phyloP scores from a whole-genome alignment of 805 yeast species.

The Saccharomycopsis sp. region DNA sequence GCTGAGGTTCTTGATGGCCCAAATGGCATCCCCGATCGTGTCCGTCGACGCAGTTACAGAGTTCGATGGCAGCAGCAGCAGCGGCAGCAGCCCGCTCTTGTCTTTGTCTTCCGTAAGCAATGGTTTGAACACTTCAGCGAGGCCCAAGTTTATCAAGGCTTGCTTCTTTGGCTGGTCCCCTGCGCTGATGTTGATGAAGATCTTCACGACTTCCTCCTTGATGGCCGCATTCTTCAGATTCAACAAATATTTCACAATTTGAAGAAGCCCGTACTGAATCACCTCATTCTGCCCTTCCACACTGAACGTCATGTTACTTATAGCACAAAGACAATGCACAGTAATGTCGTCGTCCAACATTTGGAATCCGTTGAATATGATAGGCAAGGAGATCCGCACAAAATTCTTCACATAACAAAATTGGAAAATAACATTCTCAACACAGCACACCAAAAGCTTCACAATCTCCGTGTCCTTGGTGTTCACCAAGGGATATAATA shows the following conservation, averaged over 20 bases:
- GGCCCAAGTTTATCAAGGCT: conserved; percentile 18
- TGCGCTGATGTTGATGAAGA: conserved; percentile 20
- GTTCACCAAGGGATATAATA: conserved; percentile 18
- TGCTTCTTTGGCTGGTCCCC: conserved; percentile 19
- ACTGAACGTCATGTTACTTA: conserved; percentile 20
- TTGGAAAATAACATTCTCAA: conserved; percentile 20
- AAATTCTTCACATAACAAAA: conserved; percentile 21
- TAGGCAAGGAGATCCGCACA: conserved; percentile 20
- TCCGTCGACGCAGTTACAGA: conserved; percentile 2
- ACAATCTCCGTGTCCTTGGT: conserved; percentile 11
- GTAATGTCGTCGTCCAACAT: conserved; percentile 19
- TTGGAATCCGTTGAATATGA: conserved; percentile 19
- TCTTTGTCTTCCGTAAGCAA: conserved; percentile 2
- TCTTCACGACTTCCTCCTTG: conserved; percentile 17
- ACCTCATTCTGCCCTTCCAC: conserved; percentile 21
- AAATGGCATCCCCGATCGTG: conserved; percentile 17
- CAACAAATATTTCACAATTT: conserved; percentile 16
- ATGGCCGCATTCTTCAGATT: conserved; percentile 9
- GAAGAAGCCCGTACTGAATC: conserved; percentile 19
- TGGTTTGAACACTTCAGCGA: conserved; percentile 13
- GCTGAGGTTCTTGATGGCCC: conserved; percentile 19
- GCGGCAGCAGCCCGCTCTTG: too few relatives aligned
- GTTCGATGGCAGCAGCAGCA: too few relatives aligned
- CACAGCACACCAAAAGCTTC: conserved; percentile 19
- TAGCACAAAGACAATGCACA: conserved; percentile 19